Conservation (phyloP, 805 yeast genomes). For the Candida incommunis region DNA sequence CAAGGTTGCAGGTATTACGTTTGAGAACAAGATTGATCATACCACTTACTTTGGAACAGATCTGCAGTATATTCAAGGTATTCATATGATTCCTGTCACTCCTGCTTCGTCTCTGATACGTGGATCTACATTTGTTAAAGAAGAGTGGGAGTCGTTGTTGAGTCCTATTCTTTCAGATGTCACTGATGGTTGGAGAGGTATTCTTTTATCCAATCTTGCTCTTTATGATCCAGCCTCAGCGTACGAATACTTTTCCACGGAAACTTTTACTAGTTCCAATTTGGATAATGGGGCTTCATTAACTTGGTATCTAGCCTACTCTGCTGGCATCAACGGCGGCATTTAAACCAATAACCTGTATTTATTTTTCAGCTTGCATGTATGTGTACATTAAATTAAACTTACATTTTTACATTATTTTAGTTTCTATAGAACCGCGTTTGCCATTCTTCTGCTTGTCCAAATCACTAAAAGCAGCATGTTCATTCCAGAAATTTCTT, state of each 20-base stretch:
- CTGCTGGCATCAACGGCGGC: constrained; percentile 14
- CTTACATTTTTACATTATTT: no score
- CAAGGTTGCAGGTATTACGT: constrained; percentile 53
- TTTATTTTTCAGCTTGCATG: no score
- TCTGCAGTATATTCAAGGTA: constrained; percentile 57
- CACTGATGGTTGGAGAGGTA: constrained; percentile 52
- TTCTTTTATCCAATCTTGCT: constrained; percentile 55
- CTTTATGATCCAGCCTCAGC: constrained; percentile 50
- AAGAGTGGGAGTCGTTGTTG: constrained; percentile 46
- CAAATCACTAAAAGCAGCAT: no score
- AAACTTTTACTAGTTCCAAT: constrained; percentile 34
- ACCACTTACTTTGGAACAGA: constrained; percentile 56
- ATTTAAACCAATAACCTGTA: no score
- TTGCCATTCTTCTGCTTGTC: no score
- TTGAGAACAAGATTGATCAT: constrained; percentile 61
- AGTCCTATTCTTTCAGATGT: constrained; percentile 26
- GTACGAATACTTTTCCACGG: constrained; percentile 40
- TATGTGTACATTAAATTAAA: no score
- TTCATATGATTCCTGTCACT: constrained; percentile 63
- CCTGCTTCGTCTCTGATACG: constrained; percentile 47
- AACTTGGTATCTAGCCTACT: constrained; percentile 69
- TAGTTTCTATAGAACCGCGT: no score
- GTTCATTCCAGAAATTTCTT: no score
- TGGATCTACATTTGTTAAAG: constrained; percentile 31
- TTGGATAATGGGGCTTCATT: constrained; percentile 72